A percentile compares a stretch with the other conserved stretches of the same genome.
These are phyloP conservation scores for Jasminum sambac DNA, from an alignment of 257 asterid genomes.

Conservation along the genomic window DNA sequence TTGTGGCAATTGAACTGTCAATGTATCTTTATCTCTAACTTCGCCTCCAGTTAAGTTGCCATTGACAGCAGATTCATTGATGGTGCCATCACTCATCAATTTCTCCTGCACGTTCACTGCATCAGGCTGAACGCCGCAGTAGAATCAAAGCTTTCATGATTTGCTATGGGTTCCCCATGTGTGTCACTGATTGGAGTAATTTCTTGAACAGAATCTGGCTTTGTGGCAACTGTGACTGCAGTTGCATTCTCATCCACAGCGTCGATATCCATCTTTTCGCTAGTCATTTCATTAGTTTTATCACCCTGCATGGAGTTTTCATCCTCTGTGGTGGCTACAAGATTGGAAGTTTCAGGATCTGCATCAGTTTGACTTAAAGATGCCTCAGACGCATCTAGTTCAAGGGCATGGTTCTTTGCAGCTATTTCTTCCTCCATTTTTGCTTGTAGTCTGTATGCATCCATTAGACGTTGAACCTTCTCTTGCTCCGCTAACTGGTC, in stretches of 20 bases:
- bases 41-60: not conserved
- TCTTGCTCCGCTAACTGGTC: slow-evolving; percentile 56
- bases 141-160: not conserved
- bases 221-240: slow-evolving; percentile 19
- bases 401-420: slow-evolving; percentile 32
- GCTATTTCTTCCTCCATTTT: slow-evolving; percentile 47
- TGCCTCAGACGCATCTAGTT: slow-evolving; percentile 32
- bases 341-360: slow-evolving; percentile 23
- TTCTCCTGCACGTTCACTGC: slow-evolving; percentile 5
- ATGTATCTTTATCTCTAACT: not conserved
- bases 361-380: slow-evolving; percentile 26
- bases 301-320: slow-evolving; percentile 24
- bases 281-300: slow-evolving; percentile 26
- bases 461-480: slow-evolving; percentile 43
- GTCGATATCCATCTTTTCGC: slow-evolving; percentile 24
- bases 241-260: slow-evolving; percentile 16
- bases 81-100: not conserved
- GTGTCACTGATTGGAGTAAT: slow-evolving; percentile 4
- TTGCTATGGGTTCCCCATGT: not conserved
- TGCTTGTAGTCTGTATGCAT: slow-evolving; percentile 51
- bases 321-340: slow-evolving; percentile 20
- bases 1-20: not conserved
- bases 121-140: slow-evolving; percentile 3
- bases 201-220: slow-evolving; percentile 7
- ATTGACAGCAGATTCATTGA: not conserved